phyloP scores from a whole-genome alignment of 2,329 filamentous ascomycete genomes.

The Colletotrichum sp. region DNA sequence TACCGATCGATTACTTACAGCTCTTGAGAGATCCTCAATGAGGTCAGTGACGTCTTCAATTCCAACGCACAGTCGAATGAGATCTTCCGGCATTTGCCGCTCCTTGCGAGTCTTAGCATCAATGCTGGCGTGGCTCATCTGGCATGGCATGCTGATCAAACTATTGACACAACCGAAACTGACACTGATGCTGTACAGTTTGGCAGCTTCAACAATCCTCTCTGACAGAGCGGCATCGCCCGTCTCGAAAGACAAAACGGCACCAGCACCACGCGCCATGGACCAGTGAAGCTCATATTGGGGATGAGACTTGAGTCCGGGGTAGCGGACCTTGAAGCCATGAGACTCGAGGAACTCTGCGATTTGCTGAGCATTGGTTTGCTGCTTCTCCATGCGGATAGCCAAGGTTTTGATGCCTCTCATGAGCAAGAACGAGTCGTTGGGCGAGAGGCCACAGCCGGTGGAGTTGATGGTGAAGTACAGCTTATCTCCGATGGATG shows the following conservation, averaged over 20 bases:
- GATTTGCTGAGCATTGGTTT: conserved; percentile 88
- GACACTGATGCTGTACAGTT: conserved; percentile 93
- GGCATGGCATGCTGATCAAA: conserved; percentile 98
- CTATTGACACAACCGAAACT: conserved; percentile 99
- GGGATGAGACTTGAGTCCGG: conserved; percentile 90
- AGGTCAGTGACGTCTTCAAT: conserved; percentile 94
- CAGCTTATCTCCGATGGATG: conserved; percentile 81
- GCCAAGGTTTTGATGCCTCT: conserved; percentile 95
- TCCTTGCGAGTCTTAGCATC: conserved; percentile 91
- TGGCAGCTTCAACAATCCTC: conserved; percentile 90
- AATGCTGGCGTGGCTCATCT: conserved; percentile 99
- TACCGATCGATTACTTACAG: conserved; percentile 66
- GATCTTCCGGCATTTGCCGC: conserved; percentile 92
- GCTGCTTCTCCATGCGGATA: conserved; percentile 98
- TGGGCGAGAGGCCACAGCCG: conserved; percentile 91
- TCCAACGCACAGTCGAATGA: conserved; percentile 93
- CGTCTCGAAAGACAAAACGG: conserved; percentile 95
- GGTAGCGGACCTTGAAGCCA: conserved; percentile 95
- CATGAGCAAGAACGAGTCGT: conserved; percentile 95
- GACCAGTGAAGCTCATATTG: conserved; percentile 97
- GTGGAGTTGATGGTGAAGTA: conserved; percentile 98
- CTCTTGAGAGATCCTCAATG: conserved; percentile 89
- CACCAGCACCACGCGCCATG: conserved; percentile 92
- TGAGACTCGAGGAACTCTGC: conserved; percentile 89
- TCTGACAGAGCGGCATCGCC: conserved; percentile 84